Percentiles rank a stretch among this genome's conserved stretches.
Conservation (phyloP, 495 filamentous ascomycete genomes). For the Penicillium maclennaniae region DNA sequence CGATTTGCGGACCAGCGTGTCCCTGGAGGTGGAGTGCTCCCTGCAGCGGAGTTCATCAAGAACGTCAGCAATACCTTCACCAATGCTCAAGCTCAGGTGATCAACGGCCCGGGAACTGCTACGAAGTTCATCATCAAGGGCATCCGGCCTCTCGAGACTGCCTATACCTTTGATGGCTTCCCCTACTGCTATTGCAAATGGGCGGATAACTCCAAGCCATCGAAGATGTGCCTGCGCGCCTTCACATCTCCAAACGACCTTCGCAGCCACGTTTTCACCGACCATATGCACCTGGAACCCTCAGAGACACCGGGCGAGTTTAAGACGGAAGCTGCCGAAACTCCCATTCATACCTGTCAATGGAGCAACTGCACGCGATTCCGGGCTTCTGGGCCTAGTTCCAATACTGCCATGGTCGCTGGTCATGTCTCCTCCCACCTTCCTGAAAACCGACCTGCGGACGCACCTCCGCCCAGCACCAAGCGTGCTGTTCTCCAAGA, state of each 20-base stretch:
- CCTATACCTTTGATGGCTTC: slow-evolving; percentile 64
- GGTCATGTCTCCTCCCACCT: slow-evolving; percentile 50
- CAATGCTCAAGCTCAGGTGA: slow-evolving; percentile 78
- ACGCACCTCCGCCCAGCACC: slow-evolving; percentile 41
- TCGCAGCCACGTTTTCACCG: slow-evolving; percentile 66
- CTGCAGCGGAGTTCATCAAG: slow-evolving; percentile 93
- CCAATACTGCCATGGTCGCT: slow-evolving; percentile 41
- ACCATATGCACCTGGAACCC: slow-evolving; percentile 60
- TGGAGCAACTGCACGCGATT: slow-evolving; percentile 42
- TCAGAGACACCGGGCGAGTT: slow-evolving; percentile 47
- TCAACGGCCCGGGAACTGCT: slow-evolving; percentile 51
- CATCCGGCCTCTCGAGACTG: slow-evolving; percentile 71
- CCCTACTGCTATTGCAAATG: slow-evolving; percentile 56
- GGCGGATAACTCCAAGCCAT: slow-evolving; percentile 41
- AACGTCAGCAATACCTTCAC: slow-evolving; percentile 81
- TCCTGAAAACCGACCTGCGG: slow-evolving; percentile 48
- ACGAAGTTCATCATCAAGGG: slow-evolving; percentile 91
- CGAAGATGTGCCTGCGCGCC: slow-evolving; percentile 57
- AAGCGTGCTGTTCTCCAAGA: slow-evolving; percentile 41
- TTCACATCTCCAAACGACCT: slow-evolving; percentile 58
- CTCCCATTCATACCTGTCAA: slow-evolving; percentile 34
- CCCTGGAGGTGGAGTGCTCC: slow-evolving; percentile 59
- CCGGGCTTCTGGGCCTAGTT: slow-evolving; percentile 36
- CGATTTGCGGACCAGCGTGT: slow-evolving; percentile 59
- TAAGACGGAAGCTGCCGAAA: slow-evolving; percentile 42